Conservation (phyloP, 495 filamentous ascomycete genomes). For the Hyaloscypha variabilis region DNA sequence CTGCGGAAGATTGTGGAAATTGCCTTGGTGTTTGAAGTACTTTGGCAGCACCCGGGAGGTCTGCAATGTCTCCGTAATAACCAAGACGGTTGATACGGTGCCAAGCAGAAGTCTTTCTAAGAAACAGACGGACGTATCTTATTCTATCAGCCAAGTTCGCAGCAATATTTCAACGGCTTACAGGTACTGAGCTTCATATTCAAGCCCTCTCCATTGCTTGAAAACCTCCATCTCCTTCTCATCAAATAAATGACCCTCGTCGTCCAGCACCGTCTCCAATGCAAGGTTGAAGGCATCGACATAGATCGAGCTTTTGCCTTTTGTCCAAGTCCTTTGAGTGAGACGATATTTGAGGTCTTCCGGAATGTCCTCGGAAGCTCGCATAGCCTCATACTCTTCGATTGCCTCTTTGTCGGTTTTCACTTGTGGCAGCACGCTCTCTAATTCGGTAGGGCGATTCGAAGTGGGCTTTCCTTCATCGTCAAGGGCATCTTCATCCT, state of each 20-base stretch:
- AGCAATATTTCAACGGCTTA: conserved; percentile 9
- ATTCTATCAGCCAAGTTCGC: conserved; percentile 14
- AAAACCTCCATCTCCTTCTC: conserved; percentile 80
- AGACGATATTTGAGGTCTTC: conserved; percentile 33
- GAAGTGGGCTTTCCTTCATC: conserved; percentile 34
- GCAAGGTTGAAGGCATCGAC: conserved; percentile 97
- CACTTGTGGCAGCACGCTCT: conserved; percentile 72
- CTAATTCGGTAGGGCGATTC: conserved; percentile 67
- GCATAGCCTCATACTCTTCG: conserved; percentile 72
- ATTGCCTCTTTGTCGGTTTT: conserved; percentile 72
- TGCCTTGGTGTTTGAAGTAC: conserved; percentile 49
- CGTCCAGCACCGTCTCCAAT: conserved; percentile 85
- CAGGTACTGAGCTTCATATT: conserved; percentile 85
- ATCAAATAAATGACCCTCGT: conserved; percentile 87
- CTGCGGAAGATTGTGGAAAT: conserved; percentile 42
- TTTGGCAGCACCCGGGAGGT: conserved; percentile 65
- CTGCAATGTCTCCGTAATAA: conserved; percentile 81
- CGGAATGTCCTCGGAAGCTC: conserved; percentile 41
- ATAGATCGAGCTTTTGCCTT: conserved; percentile 80
- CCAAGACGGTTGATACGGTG: conserved; percentile 77
- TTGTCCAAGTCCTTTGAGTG: conserved; percentile 46
- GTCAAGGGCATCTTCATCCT: conserved; percentile 37
- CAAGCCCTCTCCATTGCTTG: conserved; percentile 68
- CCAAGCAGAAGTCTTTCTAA: conserved; percentile 94
- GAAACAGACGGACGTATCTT: conserved; percentile 89